Percentiles rank a stretch among this genome's conserved stretches.
Conservation (phyloP, 495 filamentous ascomycete species). For the Penicillium silybi region DNA sequence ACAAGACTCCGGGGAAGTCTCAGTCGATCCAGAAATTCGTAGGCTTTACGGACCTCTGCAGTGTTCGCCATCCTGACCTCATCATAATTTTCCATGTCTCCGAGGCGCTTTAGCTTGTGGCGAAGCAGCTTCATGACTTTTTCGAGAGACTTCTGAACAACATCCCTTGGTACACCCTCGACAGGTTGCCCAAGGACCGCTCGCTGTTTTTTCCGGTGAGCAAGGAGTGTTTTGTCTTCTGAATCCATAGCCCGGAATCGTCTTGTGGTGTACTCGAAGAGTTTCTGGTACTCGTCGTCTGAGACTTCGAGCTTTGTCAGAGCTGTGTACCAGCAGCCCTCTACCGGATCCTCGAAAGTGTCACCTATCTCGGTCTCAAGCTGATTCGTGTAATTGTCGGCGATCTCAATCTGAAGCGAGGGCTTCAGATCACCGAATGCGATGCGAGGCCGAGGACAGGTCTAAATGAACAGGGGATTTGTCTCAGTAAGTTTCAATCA, state of each 20-base stretch:
- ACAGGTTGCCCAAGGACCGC: too few relatives aligned
- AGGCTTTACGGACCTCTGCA: slow-evolving; percentile 25
- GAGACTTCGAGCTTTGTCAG: slow-evolving; percentile 26
- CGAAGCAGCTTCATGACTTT: too few relatives aligned
- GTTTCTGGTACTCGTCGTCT: slow-evolving; percentile 8
- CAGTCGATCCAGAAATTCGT: slow-evolving; percentile 24
- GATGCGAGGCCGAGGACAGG: slow-evolving; percentile 12
- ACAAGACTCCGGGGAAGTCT: slow-evolving; percentile 23
- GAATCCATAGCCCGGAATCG: slow-evolving; percentile 23
- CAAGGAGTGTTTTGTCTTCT: slow-evolving; percentile 25
- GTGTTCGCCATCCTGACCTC: background rate
- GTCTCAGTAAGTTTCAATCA: background rate
- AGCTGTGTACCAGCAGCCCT: slow-evolving; percentile 15
- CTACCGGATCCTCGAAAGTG: too few relatives aligned
- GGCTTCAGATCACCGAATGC: slow-evolving; percentile 32
- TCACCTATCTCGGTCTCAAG: too few relatives aligned
- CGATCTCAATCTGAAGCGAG: slow-evolving; percentile 34
- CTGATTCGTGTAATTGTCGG: slow-evolving; percentile 18
- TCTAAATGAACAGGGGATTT: background rate
- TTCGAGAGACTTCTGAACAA: too few relatives aligned
- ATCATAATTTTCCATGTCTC: too few relatives aligned
- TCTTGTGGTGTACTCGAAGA: background rate
- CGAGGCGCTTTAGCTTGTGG: too few relatives aligned
- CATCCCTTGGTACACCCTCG: too few relatives aligned
- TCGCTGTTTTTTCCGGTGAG: slow-evolving; percentile 23